Evolutionary conservation across 2,329 filamentous ascomycete species (phyloP).

Genomic region (Epichloe sp.): DNA sequence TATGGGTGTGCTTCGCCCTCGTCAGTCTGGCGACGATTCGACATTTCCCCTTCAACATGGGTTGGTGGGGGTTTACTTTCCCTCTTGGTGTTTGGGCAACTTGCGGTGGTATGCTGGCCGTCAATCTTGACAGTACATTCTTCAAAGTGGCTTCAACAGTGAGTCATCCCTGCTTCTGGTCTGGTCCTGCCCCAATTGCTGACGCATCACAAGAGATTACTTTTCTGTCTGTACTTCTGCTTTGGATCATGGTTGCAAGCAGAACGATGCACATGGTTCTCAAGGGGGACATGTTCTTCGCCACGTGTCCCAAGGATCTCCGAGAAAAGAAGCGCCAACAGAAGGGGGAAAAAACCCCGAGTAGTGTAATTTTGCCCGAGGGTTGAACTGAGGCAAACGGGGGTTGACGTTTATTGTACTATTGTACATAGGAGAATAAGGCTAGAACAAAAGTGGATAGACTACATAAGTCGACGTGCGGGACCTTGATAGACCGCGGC

Average conservation of each 20-base stretch:
- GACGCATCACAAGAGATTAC: constrained; percentile 20
- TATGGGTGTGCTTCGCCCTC: constrained; percentile 31
- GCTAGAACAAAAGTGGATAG: neutral
- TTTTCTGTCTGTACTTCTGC: constrained; percentile 25
- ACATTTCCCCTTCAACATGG: constrained; percentile 31
- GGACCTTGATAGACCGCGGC: neutral
- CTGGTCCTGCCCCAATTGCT: neutral
- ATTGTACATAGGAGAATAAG: too few relatives aligned
- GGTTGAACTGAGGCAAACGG: too few relatives aligned
- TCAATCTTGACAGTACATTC: constrained; percentile 28
- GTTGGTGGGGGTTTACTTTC: constrained; percentile 36
- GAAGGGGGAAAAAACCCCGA: neutral
- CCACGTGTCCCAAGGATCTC: constrained; percentile 28
- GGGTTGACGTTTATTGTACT: too few relatives aligned
- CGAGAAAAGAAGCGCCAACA: constrained; percentile 18
- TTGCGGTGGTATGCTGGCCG: constrained; percentile 25
- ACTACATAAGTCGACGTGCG: neutral
- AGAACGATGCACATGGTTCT: constrained; percentile 25
- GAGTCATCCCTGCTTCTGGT: constrained; percentile 1
- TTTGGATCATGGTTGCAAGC: constrained; percentile 29
- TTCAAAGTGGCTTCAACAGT: constrained; percentile 28
- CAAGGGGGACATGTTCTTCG: constrained; percentile 31
- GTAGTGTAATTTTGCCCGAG: constrained; percentile 10
- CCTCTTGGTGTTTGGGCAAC: constrained; percentile 31
- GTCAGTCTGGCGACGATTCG: constrained; percentile 27